Conservation (phyloP, 1,284 basidiomycete species). For the Leccinum laetum region DNA sequence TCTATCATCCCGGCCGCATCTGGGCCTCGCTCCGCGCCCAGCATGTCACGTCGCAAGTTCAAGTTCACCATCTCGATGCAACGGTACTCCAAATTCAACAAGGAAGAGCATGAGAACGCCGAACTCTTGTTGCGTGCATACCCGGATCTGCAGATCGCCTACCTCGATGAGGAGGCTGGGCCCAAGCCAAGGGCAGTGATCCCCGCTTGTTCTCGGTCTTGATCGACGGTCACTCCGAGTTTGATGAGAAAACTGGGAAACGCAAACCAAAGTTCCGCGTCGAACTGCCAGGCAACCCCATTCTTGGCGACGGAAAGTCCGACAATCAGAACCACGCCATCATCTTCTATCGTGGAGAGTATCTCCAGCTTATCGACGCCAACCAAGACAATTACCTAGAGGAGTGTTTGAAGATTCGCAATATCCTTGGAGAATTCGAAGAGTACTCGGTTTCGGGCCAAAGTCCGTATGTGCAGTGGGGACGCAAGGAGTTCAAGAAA, state of each 20-base stretch:
- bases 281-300: conserved; percentile 99
- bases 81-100: conserved; percentile 95
- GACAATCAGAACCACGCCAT: conserved; percentile 99
- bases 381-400: conserved; percentile 99
- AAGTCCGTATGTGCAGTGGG: conserved; percentile 95
- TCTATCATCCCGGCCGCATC: conserved; percentile 73
- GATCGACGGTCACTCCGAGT: conserved; percentile 97
- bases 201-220: conserved; percentile 91
- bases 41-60: conserved; percentile 98
- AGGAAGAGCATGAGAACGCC: no score
- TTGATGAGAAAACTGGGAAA: conserved; percentile 87
- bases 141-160: no score
- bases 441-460: conserved; percentile 90
- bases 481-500: conserved; percentile 89
- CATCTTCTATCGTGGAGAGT: conserved; percentile 99
- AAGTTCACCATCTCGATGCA: conserved; percentile 99
- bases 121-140: no score
- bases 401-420: conserved; percentile 99
- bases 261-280: conserved; percentile 98
- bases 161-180: no score
- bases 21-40: no score
- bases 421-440: conserved; percentile 97
- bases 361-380: conserved; percentile 98
- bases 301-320: conserved; percentile 98
- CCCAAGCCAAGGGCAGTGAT: conserved; percentile 34